phyloP scores from a whole-genome alignment of 192 early-diverging fungal species.

The Entophlyctis helioformis region DNA sequence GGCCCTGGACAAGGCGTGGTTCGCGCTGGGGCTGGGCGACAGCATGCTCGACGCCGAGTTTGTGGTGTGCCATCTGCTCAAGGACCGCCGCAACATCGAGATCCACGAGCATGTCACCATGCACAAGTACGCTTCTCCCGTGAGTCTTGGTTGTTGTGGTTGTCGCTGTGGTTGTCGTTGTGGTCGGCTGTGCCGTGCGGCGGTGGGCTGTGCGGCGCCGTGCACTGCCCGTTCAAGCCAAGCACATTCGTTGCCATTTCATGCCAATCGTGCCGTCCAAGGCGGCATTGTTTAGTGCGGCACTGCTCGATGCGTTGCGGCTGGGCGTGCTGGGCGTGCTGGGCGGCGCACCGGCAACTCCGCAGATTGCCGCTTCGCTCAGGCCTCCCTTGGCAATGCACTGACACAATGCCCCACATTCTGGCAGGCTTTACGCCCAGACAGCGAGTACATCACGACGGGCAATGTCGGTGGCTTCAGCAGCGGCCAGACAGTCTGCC shows the following conservation, averaged over 20 bases:
- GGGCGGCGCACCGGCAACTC: too few relatives aligned
- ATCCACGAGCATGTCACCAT: slow-evolving; percentile 17
- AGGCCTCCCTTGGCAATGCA: not conserved
- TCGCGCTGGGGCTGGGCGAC: slow-evolving; percentile 16
- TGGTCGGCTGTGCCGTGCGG: not conserved
- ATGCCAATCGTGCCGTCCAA: too few relatives aligned
- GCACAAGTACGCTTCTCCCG: slow-evolving; percentile 14
- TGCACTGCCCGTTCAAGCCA: too few relatives aligned
- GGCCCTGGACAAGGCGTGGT: too few relatives aligned
- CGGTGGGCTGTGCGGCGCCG: not conserved
- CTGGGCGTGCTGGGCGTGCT: too few relatives aligned
- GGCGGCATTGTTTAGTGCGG: too few relatives aligned
- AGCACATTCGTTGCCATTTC: too few relatives aligned
- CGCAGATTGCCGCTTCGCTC: too few relatives aligned
- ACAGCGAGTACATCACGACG: not conserved
- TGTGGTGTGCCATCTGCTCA: slow-evolving; percentile 13
- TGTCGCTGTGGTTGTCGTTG: not conserved
- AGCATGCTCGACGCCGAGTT: slow-evolving; percentile 27
- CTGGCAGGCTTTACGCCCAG: not conserved
- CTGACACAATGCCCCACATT: not conserved
- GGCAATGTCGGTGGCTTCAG: slow-evolving; percentile 1
- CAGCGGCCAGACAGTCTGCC: slow-evolving; percentile 4
- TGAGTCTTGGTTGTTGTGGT: not conserved
- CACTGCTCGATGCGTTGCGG: too few relatives aligned
- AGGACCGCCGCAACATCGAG: slow-evolving; percentile 1